Percentiles rank a stretch among this genome's conserved stretches.
Conservation (phyloP, 2,329 filamentous ascomycete species). For the Alternaria postmessia region DNA sequence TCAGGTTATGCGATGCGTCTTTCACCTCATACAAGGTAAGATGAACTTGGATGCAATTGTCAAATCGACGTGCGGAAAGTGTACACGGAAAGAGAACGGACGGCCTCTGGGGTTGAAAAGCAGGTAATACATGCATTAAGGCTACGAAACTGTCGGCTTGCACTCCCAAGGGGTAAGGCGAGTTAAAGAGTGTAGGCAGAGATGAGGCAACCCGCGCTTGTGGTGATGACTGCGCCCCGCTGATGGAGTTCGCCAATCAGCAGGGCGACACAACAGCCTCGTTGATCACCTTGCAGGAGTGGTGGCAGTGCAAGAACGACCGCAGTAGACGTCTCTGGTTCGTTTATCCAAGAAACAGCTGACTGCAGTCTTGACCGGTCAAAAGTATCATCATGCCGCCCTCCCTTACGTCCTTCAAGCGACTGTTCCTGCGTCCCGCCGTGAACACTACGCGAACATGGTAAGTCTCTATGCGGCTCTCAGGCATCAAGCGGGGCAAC, state of each 20-base stretch:
- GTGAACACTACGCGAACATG: slow-evolving; percentile 23
- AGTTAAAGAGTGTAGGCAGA: background rate
- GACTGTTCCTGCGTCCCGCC: slow-evolving; percentile 19
- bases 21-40: background rate
- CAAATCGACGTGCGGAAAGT: background rate
- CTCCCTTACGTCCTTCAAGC: slow-evolving; percentile 22
- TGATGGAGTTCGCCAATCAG: slow-evolving; percentile 11
- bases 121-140: background rate
- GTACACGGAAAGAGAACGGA: background rate
- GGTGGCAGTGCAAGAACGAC: slow-evolving; percentile 24
- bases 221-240: slow-evolving; percentile 5
- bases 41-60: background rate
- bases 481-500: background rate
- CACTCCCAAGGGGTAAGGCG: background rate
- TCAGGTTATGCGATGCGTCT: background rate
- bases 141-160: background rate
- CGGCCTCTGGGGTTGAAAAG: background rate
- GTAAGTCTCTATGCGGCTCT: slow-evolving; percentile 19
- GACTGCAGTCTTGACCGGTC: slow-evolving; percentile 32
- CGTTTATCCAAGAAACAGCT: slow-evolving; percentile 1
- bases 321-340: slow-evolving; percentile 10
- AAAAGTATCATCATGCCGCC: slow-evolving; percentile 24
- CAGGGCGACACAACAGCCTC: slow-evolving; percentile 15
- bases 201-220: slow-evolving; percentile 6
- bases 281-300: slow-evolving; percentile 12